These are phyloP conservation scores for Pisolithus albus DNA, from an alignment of 768 basidiomycete species.

Conservation along the genomic window DNA sequence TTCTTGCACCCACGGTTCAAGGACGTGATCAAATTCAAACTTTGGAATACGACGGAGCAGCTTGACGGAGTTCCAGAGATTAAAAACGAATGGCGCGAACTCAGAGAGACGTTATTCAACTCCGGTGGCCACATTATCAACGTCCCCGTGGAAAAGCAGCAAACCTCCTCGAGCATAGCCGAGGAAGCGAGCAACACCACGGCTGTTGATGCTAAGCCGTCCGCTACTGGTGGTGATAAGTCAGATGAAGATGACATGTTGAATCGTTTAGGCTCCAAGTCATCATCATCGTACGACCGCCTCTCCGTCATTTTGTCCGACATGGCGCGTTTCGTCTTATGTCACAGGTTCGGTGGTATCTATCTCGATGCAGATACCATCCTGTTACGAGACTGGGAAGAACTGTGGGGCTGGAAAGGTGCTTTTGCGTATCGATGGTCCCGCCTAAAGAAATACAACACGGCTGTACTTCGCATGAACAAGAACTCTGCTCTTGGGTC, in stretches of 20 bases:
- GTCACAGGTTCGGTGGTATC: constrained; percentile 92
- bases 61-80: constrained; percentile 88
- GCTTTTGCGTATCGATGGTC: constrained; percentile 98
- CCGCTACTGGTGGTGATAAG: constrained; percentile 23
- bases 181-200: constrained; percentile 20
- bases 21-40: constrained; percentile 87
- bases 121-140: constrained; percentile 74
- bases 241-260: constrained; percentile 47
- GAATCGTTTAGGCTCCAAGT: constrained; percentile 86
- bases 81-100: constrained; percentile 80
- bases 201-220: constrained; percentile 14
- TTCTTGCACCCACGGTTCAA: constrained; percentile 91
- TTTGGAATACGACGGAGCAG: constrained; percentile 99
- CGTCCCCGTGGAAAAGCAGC: constrained; percentile 42
- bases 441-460: constrained; percentile 88
- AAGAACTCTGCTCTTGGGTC: constrained; percentile 87
- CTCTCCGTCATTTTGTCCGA: constrained; percentile 92
- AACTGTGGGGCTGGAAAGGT: constrained; percentile 94
- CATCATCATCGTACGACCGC: constrained; percentile 80
- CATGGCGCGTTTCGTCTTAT: constrained; percentile 96
- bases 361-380: constrained; percentile 97
- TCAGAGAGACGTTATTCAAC: constrained; percentile 74
- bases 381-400: constrained; percentile 96
- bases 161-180: constrained; percentile 13
- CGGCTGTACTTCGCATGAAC: constrained; percentile 91